Base-by-base conservation (phyloP, 176 grass and related monocot species). In the Ananas comosus region DNA sequence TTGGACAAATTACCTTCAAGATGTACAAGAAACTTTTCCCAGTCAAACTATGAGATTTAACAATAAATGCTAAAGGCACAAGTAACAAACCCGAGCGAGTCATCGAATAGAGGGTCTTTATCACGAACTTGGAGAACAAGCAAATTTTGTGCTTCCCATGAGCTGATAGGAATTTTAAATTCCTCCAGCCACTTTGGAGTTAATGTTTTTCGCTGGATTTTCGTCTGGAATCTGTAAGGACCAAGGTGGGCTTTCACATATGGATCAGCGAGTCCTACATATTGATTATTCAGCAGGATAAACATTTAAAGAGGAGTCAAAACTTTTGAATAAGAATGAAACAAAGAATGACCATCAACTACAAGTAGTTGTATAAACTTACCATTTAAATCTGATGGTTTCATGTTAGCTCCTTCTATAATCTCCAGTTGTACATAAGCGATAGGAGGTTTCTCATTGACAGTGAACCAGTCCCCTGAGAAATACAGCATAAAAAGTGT, bases 341-440 rank as follows among this genome's bases (percentile, higher is more conserved):
- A 18, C 17, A 61, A 61, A 61, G n/a, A 61, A 10, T 61, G 56
- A 61, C 7, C 17, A 61, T 18, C 2, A 61, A 13, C 1, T 67
- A 17, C 33, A 70, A 47, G 23, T 12, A 22, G 6, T 19, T 68
- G 16, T 6, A 29, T 52, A 51, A 82, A 70, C 67, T 50, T 84
- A 99, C 94, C 89, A 51, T 99, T 99, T 66, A 85, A 71, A 86
- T 99, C 94, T 33, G 94, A 93, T 51, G 94, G 94, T 77, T 99
- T 92, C 89, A 99, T 93, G 53, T 90, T 87, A 72, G 85, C 82
- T 5, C 84, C 94, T 87, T 93, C 94, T 82, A 99, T 42, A 53
- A 99, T 86, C 70, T 93, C 94, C 56, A 99, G 72, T 66, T 85
- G 89, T 49, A 82, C 94, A 78, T 81, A 49, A 64, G 84, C 89